Evolutionary conservation across 1,284 basidiomycete genomes (phyloP).

Genomic region (Neonothopanus nambi): DNA sequence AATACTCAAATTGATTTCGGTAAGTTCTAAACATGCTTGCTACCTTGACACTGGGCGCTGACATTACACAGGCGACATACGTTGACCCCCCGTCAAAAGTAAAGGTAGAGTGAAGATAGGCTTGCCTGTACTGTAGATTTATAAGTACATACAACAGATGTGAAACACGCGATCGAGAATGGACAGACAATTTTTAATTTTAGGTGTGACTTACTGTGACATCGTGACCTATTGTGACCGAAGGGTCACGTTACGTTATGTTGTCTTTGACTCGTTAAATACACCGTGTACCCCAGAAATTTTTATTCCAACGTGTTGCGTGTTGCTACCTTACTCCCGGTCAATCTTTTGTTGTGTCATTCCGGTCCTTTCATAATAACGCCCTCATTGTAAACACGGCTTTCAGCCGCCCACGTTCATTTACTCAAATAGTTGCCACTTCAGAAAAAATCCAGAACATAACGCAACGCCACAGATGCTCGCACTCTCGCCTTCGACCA

Average conservation of each 20-base stretch:
- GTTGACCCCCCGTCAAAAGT: slow-evolving; percentile 48
- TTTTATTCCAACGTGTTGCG: neutral
- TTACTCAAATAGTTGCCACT: neutral
- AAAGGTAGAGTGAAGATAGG: slow-evolving; percentile 37
- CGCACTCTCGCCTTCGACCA: neutral
- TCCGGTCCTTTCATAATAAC: neutral
- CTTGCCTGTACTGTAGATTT: neutral
- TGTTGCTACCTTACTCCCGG: slow-evolving; percentile 5
- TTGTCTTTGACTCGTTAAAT: too few relatives aligned
- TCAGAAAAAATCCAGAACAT: too few relatives aligned
- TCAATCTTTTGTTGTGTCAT: slow-evolving; percentile 3
- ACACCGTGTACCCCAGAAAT: too few relatives aligned
- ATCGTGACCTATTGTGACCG: too few relatives aligned
- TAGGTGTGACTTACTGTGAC: too few relatives aligned
- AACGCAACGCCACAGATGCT: slow-evolving; percentile 2
- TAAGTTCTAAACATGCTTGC: slow-evolving; percentile 35
- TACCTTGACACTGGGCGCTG: slow-evolving; percentile 8
- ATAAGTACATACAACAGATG: too few relatives aligned
- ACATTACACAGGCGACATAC: slow-evolving; percentile 38
- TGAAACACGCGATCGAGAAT: too few relatives aligned
- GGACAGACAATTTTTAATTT: too few relatives aligned
- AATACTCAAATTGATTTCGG: slow-evolving; percentile 82
- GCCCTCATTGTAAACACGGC: slow-evolving; percentile 7
- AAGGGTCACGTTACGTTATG: too few relatives aligned
- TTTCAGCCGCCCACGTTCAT: slow-evolving; percentile 4